Conservation (phyloP, 2,329 filamentous ascomycete genomes). For the Fusarium duplospermum region DNA sequence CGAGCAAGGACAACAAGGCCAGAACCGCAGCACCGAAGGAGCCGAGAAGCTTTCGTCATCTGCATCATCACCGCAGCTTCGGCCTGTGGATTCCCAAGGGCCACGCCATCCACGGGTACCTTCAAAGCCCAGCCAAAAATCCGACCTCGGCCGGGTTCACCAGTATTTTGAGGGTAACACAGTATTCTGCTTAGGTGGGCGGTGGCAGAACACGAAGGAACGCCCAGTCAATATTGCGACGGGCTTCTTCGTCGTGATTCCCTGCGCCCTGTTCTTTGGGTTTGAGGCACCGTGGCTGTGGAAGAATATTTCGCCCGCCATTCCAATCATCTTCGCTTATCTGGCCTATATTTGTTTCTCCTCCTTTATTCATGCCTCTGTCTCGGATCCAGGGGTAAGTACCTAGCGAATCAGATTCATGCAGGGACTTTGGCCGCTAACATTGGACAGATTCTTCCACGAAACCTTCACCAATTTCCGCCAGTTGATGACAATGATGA, state of each 20-base stretch:
- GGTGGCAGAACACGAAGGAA: conserved; percentile 88
- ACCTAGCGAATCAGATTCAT: background rate
- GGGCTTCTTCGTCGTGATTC: conserved; percentile 81
- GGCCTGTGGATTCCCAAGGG: conserved; percentile 56
- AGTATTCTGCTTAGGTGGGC: conserved; percentile 85
- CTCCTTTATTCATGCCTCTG: conserved; percentile 92
- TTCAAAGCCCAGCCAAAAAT: conserved; percentile 37
- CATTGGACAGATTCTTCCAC: conserved; percentile 80
- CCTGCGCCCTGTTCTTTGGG: conserved; percentile 83
- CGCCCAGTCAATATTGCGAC: conserved; percentile 91
- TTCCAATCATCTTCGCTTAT: conserved; percentile 92
- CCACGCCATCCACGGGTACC: conserved; percentile 34
- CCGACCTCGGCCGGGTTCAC: conserved; percentile 75
- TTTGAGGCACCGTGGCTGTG: conserved; percentile 89
- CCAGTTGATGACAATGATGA: conserved; percentile 80
- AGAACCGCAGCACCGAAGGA: conserved; percentile 69
- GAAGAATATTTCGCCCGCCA: conserved; percentile 85
- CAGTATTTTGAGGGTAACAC: conserved; percentile 96
- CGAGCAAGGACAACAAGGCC: conserved; percentile 60
- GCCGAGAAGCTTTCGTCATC: conserved; percentile 88
- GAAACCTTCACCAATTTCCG: conserved; percentile 92
- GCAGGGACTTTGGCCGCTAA: conserved; percentile 19
- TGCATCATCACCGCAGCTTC: conserved; percentile 77
- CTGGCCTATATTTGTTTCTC: conserved; percentile 91
- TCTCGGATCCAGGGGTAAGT: conserved; percentile 91